A percentile compares a stretch with the other conserved stretches of the same genome.
Conservation (phyloP, 371 early-diverging fungal species). For the Mortierella sp. region DNA sequence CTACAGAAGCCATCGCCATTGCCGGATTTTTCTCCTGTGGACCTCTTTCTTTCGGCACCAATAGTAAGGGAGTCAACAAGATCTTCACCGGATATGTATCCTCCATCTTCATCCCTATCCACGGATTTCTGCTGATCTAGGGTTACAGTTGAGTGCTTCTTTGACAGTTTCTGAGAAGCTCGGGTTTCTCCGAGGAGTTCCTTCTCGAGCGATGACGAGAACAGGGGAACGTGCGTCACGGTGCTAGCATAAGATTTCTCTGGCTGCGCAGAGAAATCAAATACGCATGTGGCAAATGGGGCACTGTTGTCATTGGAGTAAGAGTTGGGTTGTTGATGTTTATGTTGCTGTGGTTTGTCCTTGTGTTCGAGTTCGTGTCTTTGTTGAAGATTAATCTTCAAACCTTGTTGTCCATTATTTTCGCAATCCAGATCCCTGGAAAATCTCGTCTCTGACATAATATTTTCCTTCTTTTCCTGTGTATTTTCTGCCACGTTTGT, state of each 20-base stretch:
- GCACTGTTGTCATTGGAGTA: background rate
- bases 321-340: background rate
- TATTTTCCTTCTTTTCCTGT: background rate
- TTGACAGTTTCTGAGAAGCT: background rate
- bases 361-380: conserved; percentile 4
- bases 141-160: too few relatives aligned
- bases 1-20: background rate
- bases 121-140: background rate
- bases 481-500: background rate
- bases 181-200: conserved; percentile 5
- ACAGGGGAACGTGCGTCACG: background rate
- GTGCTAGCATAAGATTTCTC: background rate
- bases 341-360: conserved; percentile 4
- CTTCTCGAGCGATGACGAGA: background rate
- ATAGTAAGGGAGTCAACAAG: conserved; percentile 11
- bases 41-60: conserved; percentile 22
- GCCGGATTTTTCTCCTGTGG: background rate
- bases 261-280: conserved; percentile 24
- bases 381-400: conserved; percentile 12
- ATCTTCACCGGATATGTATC: conserved; percentile 5
- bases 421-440: conserved; percentile 17
- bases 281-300: conserved; percentile 12
- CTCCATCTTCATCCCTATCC: conserved; percentile 8
- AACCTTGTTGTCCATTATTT: conserved; percentile 12
- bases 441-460: background rate